Evolutionary conservation across 805 yeast genomes (phyloP).

Genomic region (Candida ascalaphidarum): DNA sequence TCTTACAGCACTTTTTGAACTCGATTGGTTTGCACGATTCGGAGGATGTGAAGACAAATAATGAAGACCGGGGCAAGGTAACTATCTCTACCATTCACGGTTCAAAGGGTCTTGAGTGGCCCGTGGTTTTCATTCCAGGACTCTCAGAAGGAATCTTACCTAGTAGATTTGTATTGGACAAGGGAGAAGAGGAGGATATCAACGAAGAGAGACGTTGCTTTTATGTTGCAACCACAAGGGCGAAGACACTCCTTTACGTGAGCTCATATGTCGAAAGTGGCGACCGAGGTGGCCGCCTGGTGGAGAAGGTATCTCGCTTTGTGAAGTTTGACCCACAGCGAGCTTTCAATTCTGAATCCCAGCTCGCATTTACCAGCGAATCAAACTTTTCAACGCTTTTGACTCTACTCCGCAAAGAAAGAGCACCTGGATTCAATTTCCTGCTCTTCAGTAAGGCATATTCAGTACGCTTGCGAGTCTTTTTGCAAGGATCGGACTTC

Average conservation of each 20-base stretch:
- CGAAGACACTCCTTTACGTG: constrained; percentile 49
- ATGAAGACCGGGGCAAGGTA: constrained; percentile 14
- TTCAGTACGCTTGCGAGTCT: too few relatives aligned
- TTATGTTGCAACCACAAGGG: constrained; percentile 86
- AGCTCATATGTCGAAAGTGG: constrained; percentile 17
- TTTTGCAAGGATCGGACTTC: too few relatives aligned
- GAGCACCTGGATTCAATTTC: too few relatives aligned
- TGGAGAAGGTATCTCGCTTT: background rate
- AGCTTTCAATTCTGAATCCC: too few relatives aligned
- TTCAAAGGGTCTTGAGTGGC: constrained; percentile 95
- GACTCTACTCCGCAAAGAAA: too few relatives aligned
- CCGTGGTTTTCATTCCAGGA: constrained; percentile 77
- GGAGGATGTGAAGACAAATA: constrained; percentile 11
- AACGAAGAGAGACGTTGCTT: constrained; percentile 80
- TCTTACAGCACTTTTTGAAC: constrained; percentile 17
- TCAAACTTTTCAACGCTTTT: too few relatives aligned
- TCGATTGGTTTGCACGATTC: constrained; percentile 28
- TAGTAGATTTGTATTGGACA: constrained; percentile 35
- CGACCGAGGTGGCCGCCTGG: background rate
- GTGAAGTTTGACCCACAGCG: too few relatives aligned
- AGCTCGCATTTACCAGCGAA: too few relatives aligned
- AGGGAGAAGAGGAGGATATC: constrained; percentile 16
- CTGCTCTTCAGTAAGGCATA: too few relatives aligned
- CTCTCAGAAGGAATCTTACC: constrained; percentile 63
- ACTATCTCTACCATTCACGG: constrained; percentile 80